Conservation (phyloP, 2,329 filamentous ascomycete species). For the Alternaria metachromatica region DNA sequence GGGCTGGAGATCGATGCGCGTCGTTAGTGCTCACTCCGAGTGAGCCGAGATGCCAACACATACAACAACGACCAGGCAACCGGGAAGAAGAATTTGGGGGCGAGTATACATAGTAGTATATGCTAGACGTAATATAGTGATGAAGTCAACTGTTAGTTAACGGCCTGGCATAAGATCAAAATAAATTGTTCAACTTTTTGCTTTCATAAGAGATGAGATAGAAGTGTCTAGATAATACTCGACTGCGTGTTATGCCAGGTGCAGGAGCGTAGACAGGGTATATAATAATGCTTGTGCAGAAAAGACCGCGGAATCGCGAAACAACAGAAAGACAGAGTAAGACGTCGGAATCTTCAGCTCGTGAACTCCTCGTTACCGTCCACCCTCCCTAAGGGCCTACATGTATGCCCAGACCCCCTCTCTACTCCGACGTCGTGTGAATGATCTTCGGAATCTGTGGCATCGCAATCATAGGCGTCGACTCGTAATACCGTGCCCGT, state of each 20-base stretch:
- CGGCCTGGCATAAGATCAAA: too few species aligned
- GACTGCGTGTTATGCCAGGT: neutral
- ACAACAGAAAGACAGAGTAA: neutral
- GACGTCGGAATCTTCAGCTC: neutral
- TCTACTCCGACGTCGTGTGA: slow-evolving; percentile 33
- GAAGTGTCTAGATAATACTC: neutral
- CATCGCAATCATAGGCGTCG: slow-evolving; percentile 25
- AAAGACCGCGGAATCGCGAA: neutral
- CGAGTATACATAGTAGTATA: neutral
- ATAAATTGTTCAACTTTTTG: too few species aligned
- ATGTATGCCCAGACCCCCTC: neutral
- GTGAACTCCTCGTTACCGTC: too few species aligned
- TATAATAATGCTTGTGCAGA: neutral
- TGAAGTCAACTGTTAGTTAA: neutral
- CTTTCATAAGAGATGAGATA: neutral
- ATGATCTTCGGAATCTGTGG: slow-evolving; percentile 40
- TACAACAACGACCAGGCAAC: neutral
- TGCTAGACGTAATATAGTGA: neutral
- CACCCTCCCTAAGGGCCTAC: too few species aligned
- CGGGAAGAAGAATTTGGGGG: neutral
- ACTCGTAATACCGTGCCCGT: slow-evolving; percentile 39
- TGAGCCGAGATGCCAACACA: neutral
- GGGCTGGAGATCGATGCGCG: neutral
- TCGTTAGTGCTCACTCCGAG: neutral
- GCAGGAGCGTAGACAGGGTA: neutral